phyloP scores from a whole-genome alignment of 192 early-diverging fungal genomes.

The Coemansia sp. region DNA sequence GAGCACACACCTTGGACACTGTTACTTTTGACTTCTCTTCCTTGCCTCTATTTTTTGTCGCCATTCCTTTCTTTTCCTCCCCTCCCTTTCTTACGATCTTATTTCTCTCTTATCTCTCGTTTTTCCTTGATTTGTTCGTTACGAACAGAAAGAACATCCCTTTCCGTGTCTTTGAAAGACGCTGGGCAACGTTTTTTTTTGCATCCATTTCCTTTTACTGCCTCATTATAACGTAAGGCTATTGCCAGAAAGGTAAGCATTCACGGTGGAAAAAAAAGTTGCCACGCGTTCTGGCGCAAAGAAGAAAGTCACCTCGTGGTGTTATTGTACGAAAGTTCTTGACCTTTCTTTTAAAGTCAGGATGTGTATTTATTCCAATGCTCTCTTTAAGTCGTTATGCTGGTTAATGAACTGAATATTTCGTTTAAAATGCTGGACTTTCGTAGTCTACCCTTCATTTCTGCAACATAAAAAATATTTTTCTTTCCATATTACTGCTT shows the following conservation, averaged over 20 bases:
- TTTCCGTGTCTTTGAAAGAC: constrained; percentile 8
- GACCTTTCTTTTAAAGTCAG: background rate
- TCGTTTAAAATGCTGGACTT: background rate
- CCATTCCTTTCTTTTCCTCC: background rate
- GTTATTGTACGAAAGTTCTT: background rate
- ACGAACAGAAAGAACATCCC: background rate
- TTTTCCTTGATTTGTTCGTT: background rate
- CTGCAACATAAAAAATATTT: background rate
- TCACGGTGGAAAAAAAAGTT: background rate
- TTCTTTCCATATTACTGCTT: background rate
- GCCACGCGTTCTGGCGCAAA: background rate
- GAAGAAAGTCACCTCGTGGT: background rate
- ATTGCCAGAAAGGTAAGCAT: constrained; percentile 3
- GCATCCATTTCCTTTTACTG: background rate
- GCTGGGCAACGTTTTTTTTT: background rate
- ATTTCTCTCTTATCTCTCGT: constrained; percentile 10
- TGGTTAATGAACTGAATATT: background rate
- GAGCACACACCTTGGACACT: background rate
- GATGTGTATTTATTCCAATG: background rate
- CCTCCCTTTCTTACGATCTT: constrained; percentile 6
- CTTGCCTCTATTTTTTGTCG: background rate
- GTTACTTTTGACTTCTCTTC: constrained; percentile 2
- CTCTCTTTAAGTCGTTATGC: background rate
- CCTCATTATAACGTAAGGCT: background rate
- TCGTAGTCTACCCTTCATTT: background rate